phyloP scores from a whole-genome alignment of 768 basidiomycete species.

The Lactarius evosmus region DNA sequence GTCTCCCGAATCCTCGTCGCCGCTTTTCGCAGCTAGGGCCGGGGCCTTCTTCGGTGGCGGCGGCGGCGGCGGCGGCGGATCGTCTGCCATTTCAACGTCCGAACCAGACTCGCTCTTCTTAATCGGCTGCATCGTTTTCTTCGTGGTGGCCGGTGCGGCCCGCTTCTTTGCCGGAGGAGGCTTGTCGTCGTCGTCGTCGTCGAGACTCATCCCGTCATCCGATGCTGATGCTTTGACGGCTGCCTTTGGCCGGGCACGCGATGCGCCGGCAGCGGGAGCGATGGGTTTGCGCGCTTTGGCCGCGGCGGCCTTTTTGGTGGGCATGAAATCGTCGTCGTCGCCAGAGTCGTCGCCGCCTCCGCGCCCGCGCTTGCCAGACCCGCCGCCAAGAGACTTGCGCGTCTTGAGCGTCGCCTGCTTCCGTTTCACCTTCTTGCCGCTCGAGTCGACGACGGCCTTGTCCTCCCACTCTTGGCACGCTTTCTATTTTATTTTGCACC shows the following conservation, averaged over 20 bases:
- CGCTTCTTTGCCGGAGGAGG: constrained; percentile 29
- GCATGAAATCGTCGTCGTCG: constrained; percentile 56
- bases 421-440: constrained; percentile 52
- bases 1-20: constrained; percentile 44
- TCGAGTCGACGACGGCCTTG: constrained; percentile 45
- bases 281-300: constrained; percentile 35
- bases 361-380: constrained; percentile 37
- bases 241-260: constrained; percentile 38
- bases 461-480: constrained; percentile 44
- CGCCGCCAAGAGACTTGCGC: constrained; percentile 44
- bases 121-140: constrained; percentile 27
- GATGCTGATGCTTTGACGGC: constrained; percentile 23
- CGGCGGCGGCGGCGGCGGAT: constrained; percentile 31
- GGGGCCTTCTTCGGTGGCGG: constrained; percentile 27
- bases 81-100: constrained; percentile 33
- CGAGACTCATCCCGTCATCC: constrained; percentile 25
- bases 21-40: neutral
- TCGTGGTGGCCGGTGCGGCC: constrained; percentile 27
- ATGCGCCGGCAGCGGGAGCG: constrained; percentile 33
- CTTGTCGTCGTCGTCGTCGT: constrained; percentile 15
- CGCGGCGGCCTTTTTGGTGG: constrained; percentile 43
- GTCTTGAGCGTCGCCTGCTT: constrained; percentile 55
- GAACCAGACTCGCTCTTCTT: constrained; percentile 33
- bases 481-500: constrained; percentile 35
- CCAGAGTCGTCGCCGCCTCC: constrained; percentile 38